A percentile compares a stretch with the other conserved stretches of the same genome.
phyloP scores from a whole-genome alignment of 805 yeast species.

The Candida corydali region DNA sequence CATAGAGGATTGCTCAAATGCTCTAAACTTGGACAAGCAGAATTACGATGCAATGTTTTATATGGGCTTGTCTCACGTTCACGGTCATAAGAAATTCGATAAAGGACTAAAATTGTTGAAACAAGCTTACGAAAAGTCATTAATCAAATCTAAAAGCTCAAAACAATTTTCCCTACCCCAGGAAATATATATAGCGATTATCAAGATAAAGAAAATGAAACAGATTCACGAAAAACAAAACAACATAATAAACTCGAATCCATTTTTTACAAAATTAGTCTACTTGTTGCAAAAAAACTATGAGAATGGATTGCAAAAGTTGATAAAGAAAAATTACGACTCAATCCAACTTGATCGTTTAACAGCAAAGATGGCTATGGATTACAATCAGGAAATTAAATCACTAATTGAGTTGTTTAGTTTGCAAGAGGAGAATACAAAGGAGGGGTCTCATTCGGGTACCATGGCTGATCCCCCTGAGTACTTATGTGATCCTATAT shows the following conservation, averaged over 20 bases:
- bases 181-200: conserved; percentile 13
- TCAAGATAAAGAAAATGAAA: conserved; percentile 7
- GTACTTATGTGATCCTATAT: conserved; percentile 35
- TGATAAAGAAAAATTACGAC: conserved; percentile 1
- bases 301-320: conserved; percentile 9
- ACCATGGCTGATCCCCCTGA: conserved; percentile 25
- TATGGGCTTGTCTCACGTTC: conserved; percentile 10
- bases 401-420: conserved; percentile 13
- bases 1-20: conserved; percentile 11
- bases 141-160: conserved; percentile 10
- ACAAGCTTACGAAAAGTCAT: conserved; percentile 12
- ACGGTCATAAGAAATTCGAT: conserved; percentile 6
- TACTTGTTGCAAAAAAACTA: conserved; percentile 10
- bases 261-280: conserved; percentile 10
- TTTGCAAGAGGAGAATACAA: conserved; percentile 10
- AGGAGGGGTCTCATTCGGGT: conserved; percentile 7
- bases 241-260: conserved; percentile 3
- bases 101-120: conserved; percentile 11
- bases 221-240: conserved; percentile 7
- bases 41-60: conserved; percentile 15
- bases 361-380: conserved; percentile 8
- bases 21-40: conserved; percentile 12
- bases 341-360: conserved; percentile 3
- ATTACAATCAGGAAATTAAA: conserved; percentile 10
- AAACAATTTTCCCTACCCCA: conserved; percentile 13